Evolutionary conservation across 2,329 filamentous ascomycete genomes (phyloP).

Genomic region (Neofusicoccum sp.): DNA sequence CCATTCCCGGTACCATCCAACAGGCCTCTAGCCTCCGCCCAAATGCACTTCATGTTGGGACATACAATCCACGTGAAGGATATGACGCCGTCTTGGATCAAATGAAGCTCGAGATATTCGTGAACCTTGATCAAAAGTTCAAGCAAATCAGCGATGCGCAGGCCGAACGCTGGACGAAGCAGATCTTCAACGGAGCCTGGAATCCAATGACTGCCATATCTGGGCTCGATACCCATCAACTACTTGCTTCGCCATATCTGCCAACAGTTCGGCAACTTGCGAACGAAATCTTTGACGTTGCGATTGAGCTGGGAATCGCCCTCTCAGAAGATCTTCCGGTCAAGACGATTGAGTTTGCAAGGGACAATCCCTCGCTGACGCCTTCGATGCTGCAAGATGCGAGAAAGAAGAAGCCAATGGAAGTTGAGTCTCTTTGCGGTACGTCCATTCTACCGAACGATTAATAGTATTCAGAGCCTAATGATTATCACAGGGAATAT

Average conservation of each 20-base stretch:
- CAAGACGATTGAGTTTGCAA: constrained; percentile 24
- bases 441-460: neutral
- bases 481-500: constrained; percentile 2
- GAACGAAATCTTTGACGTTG: constrained; percentile 26
- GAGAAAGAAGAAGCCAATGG: constrained; percentile 27
- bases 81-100: neutral
- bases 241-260: constrained; percentile 23
- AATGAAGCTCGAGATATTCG: constrained; percentile 21
- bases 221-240: constrained; percentile 26
- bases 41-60: constrained; percentile 26
- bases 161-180: constrained; percentile 29
- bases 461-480: neutral
- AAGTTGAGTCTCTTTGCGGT: constrained; percentile 29
- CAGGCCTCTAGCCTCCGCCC: constrained; percentile 26
- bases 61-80: neutral
- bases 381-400: constrained; percentile 31
- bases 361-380: constrained; percentile 23
- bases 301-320: constrained; percentile 22
- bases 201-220: constrained; percentile 27
- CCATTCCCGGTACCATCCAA: constrained; percentile 25
- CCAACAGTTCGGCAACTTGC: constrained; percentile 25
- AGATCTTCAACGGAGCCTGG: constrained; percentile 30
- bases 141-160: constrained; percentile 22
- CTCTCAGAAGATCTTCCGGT: constrained; percentile 23
- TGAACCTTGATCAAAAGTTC: constrained; percentile 26